These are phyloP conservation scores for Kalmanozyma brasiliensis DNA, from an alignment of 1,284 basidiomycete genomes.

Conservation along the genomic window DNA sequence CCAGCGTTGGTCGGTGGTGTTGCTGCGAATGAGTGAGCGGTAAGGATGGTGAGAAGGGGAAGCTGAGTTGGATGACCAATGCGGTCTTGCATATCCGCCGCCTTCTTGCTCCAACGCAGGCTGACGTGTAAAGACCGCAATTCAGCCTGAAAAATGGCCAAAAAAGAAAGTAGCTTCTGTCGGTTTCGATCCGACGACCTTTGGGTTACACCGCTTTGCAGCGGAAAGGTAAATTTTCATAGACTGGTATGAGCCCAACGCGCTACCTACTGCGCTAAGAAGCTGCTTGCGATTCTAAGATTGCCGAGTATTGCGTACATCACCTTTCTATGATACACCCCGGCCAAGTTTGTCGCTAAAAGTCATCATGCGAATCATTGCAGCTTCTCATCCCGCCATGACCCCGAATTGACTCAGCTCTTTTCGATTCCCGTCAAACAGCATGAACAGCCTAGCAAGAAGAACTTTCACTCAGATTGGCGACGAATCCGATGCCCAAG, in stretches of 20 bases:
- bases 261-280: conserved; percentile 51
- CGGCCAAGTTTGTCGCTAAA: conserved; percentile 1
- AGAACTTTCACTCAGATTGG: too few relatives aligned
- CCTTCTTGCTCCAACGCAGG: background rate
- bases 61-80: background rate
- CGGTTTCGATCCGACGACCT: conserved; percentile 59
- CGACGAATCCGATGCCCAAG: too few relatives aligned
- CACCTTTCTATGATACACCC: too few relatives aligned
- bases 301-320: background rate
- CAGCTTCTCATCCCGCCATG: background rate
- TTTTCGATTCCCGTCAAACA: background rate
- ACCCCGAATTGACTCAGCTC: conserved; percentile 8
- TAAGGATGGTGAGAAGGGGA: background rate
- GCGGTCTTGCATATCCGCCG: background rate
- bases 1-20: background rate
- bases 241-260: conserved; percentile 47
- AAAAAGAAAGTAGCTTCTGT: conserved; percentile 50
- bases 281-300: conserved; percentile 16
- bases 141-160: background rate
- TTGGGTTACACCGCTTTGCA: conserved; percentile 43
- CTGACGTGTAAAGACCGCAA: background rate
- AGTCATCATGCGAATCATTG: background rate
- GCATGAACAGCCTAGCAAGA: too few relatives aligned
- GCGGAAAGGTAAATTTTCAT: conserved; percentile 36
- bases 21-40: background rate